Conservation (phyloP, 805 yeast species). For the Yarrowia keelungensis region DNA sequence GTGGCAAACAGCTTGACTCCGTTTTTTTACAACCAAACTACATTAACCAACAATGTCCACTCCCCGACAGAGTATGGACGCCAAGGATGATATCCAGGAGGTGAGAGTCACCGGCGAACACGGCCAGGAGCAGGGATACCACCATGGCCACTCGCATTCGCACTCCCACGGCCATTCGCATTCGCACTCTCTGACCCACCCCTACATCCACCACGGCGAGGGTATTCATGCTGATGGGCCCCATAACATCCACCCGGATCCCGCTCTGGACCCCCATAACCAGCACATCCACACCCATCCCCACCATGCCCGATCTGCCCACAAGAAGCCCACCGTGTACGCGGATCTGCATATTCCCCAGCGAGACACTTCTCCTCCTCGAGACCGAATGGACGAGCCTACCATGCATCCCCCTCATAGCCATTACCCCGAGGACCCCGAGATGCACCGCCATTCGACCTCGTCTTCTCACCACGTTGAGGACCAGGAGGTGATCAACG, state of each 20-base stretch:
- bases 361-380: conserved; percentile 41
- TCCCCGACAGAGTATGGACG: conserved; percentile 6
- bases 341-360: conserved; percentile 42
- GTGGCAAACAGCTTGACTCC: neutral
- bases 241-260: conserved; percentile 43
- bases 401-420: conserved; percentile 28
- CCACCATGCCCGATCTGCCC: conserved; percentile 46
- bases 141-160: neutral
- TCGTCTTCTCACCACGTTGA: conserved; percentile 2
- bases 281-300: conserved; percentile 48
- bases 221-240: conserved; percentile 26
- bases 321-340: conserved; percentile 43
- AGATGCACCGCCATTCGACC: neutral
- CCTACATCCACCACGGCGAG: conserved; percentile 25
- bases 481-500: neutral
- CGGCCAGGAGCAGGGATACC: conserved; percentile 19
- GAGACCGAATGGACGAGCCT: conserved; percentile 40
- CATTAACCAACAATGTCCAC: conserved; percentile 3
- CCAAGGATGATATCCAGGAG: neutral
- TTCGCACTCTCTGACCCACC: conserved; percentile 6
- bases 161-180: conserved; percentile 1
- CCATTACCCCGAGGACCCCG: conserved; percentile 30
- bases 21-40: no score
- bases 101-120: conserved; percentile 12
- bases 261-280: conserved; percentile 49